Base-by-base conservation (phyloP, 2,329 filamentous ascomycete species). In the Fonsecaea multimorphosa region DNA sequence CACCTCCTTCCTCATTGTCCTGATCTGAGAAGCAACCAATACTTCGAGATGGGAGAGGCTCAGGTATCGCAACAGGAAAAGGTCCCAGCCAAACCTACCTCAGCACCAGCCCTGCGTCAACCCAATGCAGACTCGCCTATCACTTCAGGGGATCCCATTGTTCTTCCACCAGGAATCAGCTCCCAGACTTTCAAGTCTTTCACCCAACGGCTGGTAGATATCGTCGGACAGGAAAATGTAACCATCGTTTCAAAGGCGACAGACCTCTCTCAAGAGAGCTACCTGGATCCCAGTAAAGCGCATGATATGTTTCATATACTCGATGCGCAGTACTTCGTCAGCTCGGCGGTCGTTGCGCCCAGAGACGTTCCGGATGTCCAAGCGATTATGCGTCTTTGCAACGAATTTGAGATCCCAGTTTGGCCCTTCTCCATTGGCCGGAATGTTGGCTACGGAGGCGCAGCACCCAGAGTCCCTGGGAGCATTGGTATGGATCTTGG, bases 391-490 rank as follows among this genome's bases (percentile, higher is more conserved):
- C 59, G 64, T 9, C 72, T 74, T 56, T 76, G 74, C 27, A 77
- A 77, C 49, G 70, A 74, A 56, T 73, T 75, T 58, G 69, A 72
- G 24, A 72, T 78, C 22, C 76, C 76, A 0, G 49, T 79, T 0
- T 78, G 72, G 69, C 74, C 77, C 0, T 73, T 76, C 14, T 77
- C 74, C 53, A 74, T 73, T 61, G 81, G 80, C 5, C 75, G 81
- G 24, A 85, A 85, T 68, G 67, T 71, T 31, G 81, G 82, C 22
- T 85, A 85, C 63, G 83, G 83, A 12, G 82, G 83, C 2, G 79
- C 83, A 0, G 81, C 81, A 0, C 82, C 82, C 0, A 73, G 80
- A 3, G 76, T 83, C 1, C 68, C 71, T 0, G 82, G 82, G 0
- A 80, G 76, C 38, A 74, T 84, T 2, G 80, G 79, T 0, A 67